Evolutionary conservation across 768 basidiomycete species (phyloP).

Genomic region (Hemileccinum rubropunctum): DNA sequence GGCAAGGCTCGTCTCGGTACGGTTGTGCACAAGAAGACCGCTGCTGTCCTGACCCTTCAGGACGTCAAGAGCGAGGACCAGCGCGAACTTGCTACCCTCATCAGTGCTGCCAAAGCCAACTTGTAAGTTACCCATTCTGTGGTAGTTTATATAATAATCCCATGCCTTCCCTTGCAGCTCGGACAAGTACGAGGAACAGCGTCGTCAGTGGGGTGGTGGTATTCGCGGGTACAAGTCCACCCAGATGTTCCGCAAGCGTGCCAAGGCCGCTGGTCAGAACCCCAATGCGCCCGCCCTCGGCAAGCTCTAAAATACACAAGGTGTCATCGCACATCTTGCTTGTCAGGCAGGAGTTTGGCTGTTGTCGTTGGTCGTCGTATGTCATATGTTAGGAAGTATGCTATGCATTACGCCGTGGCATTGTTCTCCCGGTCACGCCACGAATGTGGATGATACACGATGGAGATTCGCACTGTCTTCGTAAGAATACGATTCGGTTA

Average conservation of each 20-base stretch:
- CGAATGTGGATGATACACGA: neutral
- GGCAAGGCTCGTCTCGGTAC: constrained; percentile 98
- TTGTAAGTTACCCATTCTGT: constrained; percentile 57
- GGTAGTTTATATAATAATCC: too few relatives aligned
- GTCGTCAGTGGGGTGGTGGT: constrained; percentile 95
- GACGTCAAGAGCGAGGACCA: constrained; percentile 95
- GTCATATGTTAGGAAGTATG: constrained; percentile 20
- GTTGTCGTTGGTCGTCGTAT: constrained; percentile 9
- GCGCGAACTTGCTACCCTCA: constrained; percentile 87
- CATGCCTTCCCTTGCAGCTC: constrained; percentile 52
- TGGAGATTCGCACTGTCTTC: neutral
- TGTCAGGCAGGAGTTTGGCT: neutral
- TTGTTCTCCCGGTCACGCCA: constrained; percentile 4
- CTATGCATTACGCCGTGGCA: constrained; percentile 15
- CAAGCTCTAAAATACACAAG: constrained; percentile 54
- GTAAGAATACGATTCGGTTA: neutral
- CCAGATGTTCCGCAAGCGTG: constrained; percentile 90
- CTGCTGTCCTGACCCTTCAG: constrained; percentile 85
- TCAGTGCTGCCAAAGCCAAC: constrained; percentile 95
- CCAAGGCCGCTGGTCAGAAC: constrained; percentile 82
- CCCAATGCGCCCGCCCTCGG: constrained; percentile 51
- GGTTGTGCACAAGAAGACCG: constrained; percentile 98
- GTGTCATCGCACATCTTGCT: neutral
- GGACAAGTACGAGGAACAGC: constrained; percentile 91
- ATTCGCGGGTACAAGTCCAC: constrained; percentile 92